These are phyloP conservation scores for Fraxinus sp. DNA, from an alignment of 305 asterid genomes.

Conservation along the genomic window DNA sequence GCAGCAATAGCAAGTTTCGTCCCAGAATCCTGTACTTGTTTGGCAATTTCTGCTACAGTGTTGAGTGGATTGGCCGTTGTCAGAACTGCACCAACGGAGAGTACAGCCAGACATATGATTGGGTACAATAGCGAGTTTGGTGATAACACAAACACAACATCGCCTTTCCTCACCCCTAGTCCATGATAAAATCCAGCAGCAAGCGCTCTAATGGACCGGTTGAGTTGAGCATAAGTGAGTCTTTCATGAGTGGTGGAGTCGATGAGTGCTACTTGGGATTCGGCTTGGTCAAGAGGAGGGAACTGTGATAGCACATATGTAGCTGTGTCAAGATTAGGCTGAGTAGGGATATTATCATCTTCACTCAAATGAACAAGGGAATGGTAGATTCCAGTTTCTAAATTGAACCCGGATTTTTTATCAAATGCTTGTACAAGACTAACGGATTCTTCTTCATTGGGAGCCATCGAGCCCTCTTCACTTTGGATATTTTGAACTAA, in stretches of 20 bases:
- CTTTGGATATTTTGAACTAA: conserved; percentile 11
- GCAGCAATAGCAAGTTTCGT: conserved; percentile 56
- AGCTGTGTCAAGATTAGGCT: conserved; percentile 54
- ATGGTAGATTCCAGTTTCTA: conserved; percentile 54
- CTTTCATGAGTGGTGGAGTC: conserved; percentile 44
- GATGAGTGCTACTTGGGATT: conserved; percentile 48
- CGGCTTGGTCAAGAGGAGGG: conserved; percentile 43
- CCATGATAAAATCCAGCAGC: conserved; percentile 61
- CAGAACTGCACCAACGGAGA: conserved; percentile 59
- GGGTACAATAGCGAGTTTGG: conserved; percentile 64
- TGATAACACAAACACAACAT: conserved; percentile 58
- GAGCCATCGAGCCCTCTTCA: conserved; percentile 34
- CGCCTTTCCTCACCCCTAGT: conserved; percentile 60
- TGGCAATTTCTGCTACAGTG: conserved; percentile 52
- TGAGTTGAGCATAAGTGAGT: conserved; percentile 61
- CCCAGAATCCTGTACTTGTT: conserved; percentile 61
- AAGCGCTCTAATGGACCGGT: conserved; percentile 38
- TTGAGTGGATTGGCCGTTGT: conserved; percentile 73
- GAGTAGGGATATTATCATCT: conserved; percentile 41
- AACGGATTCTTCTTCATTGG: conserved; percentile 27
- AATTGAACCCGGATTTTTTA: conserved; percentile 42
- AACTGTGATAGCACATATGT: conserved; percentile 59
- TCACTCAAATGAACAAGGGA: conserved; percentile 45
- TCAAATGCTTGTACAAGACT: not conserved
- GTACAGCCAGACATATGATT: conserved; percentile 52